Evolutionary conservation across 176 grass and related monocot genomes (phyloP).

Genomic region (Zoysia japonica): DNA sequence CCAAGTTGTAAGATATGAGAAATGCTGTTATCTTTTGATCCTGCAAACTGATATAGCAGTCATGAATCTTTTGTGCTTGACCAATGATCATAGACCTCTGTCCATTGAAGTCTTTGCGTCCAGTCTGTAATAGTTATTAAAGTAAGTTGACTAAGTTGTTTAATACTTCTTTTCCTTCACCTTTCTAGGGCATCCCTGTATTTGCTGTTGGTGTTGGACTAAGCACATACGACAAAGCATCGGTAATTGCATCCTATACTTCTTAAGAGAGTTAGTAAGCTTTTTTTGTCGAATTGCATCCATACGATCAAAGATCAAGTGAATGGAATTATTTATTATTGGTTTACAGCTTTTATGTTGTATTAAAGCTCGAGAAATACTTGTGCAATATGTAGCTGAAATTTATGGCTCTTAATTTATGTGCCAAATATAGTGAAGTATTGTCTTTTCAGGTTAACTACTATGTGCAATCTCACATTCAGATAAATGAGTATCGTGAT

Average conservation of each 20-base stretch:
- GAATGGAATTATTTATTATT: constrained; percentile 25
- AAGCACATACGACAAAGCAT: constrained; percentile 89
- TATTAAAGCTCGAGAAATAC: constrained; percentile 6
- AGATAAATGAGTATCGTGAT: constrained; percentile 96
- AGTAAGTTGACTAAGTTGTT: neutral
- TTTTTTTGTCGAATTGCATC: constrained; percentile 9
- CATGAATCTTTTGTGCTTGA: neutral
- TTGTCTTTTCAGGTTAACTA: constrained; percentile 76
- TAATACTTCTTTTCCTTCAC: constrained; percentile 32
- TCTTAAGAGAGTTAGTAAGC: constrained; percentile 22
- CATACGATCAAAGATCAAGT: constrained; percentile 16
- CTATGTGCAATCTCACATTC: constrained; percentile 96
- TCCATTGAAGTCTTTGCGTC: neutral
- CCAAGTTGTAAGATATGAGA: neutral
- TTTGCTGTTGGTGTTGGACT: constrained; percentile 85
- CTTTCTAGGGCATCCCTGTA: constrained; percentile 76
- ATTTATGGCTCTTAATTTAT: neutral
- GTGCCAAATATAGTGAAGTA: neutral
- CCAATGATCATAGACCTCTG: no score
- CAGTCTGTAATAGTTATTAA: neutral
- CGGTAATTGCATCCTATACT: constrained; percentile 56
- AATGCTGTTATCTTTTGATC: neutral
- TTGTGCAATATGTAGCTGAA: neutral
- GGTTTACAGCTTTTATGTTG: constrained; percentile 17
- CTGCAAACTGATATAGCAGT: neutral